Percentiles rank a stretch among this genome's conserved stretches.
Conservation (phyloP, 108 stramenopile species). For the Cylindrotheca fusiformis region DNA sequence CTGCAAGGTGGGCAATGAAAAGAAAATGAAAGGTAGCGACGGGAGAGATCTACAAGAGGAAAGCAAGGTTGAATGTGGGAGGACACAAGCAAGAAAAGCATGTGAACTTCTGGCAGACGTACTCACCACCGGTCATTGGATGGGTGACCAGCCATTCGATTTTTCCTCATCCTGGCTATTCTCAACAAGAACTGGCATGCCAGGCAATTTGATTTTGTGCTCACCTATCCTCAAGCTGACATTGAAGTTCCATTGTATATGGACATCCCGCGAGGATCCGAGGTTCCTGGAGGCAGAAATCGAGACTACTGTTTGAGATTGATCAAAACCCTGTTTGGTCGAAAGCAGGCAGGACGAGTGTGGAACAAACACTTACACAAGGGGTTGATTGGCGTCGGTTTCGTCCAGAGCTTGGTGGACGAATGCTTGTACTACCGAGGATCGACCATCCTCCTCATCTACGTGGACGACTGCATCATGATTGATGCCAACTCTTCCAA, state of each 20-base stretch:
- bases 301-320: conserved; percentile 26
- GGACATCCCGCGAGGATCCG: conserved; percentile 2
- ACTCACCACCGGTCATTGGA: conserved; percentile 43
- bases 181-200: conserved; percentile 28
- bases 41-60: conserved; percentile 3
- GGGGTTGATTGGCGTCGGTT: conserved; percentile 11
- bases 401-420: conserved; percentile 34
- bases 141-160: conserved; percentile 34
- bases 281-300: not conserved
- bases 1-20: conserved; percentile 47
- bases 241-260: conserved; percentile 2
- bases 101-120: conserved; percentile 24
- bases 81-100: not conserved
- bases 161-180: conserved; percentile 26
- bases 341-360: conserved; percentile 40
- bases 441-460: conserved; percentile 32
- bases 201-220: conserved; percentile 44
- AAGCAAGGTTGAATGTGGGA: conserved; percentile 1
- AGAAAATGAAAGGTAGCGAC: conserved; percentile 38
- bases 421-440: conserved; percentile 51
- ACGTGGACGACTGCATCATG: conserved; percentile 45
- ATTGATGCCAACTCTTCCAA: not conserved
- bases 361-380: conserved; percentile 38
- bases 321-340: conserved; percentile 34
- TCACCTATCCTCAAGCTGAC: conserved; percentile 16